These are phyloP conservation scores for Flaveria robusta DNA, from an alignment of 129 eudicot species.

Conservation along the genomic window DNA sequence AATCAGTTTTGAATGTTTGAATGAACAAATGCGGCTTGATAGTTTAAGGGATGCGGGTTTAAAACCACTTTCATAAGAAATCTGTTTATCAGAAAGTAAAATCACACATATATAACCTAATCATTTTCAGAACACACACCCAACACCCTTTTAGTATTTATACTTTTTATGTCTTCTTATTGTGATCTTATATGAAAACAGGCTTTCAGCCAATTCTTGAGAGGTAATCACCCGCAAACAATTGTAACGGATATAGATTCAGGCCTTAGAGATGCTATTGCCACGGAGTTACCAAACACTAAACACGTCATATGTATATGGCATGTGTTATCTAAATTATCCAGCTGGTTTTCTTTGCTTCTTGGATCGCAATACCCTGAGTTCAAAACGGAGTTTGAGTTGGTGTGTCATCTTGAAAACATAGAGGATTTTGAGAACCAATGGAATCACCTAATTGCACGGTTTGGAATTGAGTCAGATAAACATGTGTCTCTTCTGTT, in stretches of 20 bases:
- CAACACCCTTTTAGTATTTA: neutral
- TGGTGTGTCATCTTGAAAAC: conserved; percentile 60
- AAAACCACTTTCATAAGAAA: no score
- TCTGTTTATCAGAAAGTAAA: no score
- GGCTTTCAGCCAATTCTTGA: conserved; percentile 62
- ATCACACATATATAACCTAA: neutral
- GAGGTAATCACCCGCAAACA: conserved; percentile 73
- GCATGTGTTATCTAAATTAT: conserved; percentile 61
- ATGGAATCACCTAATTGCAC: conserved; percentile 69
- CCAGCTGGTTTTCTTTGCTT: conserved; percentile 69
- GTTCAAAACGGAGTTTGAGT: conserved; percentile 68
- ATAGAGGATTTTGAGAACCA: conserved; percentile 78
- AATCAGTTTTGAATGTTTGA: neutral
- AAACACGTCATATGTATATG: conserved; percentile 62
- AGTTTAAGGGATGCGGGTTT: no score
- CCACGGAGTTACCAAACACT: conserved; percentile 63
- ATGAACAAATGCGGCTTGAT: no score
- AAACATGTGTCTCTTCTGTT: conserved; percentile 60
- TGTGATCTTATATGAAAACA: conserved; percentile 31
- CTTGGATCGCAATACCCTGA: conserved; percentile 58
- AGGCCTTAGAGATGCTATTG: conserved; percentile 67
- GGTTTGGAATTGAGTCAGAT: conserved; percentile 65
- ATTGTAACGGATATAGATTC: conserved; percentile 72
- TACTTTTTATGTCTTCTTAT: conserved; percentile 19
- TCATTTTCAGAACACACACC: neutral